phyloP scores from a whole-genome alignment of 1,284 basidiomycete species.

The Ustilago nuda region DNA sequence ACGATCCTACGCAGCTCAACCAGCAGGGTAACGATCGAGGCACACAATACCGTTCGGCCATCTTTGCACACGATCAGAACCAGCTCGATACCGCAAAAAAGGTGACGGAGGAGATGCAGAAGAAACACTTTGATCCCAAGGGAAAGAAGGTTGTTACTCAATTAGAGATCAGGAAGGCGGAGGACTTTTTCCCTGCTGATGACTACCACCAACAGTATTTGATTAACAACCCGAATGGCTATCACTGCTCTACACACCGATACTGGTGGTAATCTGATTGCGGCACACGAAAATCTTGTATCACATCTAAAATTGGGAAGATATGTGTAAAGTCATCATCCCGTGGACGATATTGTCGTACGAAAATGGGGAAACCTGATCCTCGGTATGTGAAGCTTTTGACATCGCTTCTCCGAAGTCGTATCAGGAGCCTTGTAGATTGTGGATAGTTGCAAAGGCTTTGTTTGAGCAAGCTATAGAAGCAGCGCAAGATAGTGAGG shows the following conservation, averaged over 20 bases:
- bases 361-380: no score
- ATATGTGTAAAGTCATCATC: no score
- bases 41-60: slow-evolving; percentile 86
- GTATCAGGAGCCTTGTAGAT: not conserved
- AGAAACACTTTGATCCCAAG: slow-evolving; percentile 78
- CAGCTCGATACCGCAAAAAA: slow-evolving; percentile 81
- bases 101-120: slow-evolving; percentile 86
- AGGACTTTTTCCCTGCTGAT: slow-evolving; percentile 60
- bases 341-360: no score
- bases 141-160: slow-evolving; percentile 81
- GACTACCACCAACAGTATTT: slow-evolving; percentile 67
- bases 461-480: not conserved
- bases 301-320: not conserved
- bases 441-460: not conserved
- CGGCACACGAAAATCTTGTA: not conserved
- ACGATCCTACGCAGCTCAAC: slow-evolving; percentile 82
- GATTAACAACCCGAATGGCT: slow-evolving; percentile 62
- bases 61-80: slow-evolving; percentile 83
- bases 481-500: not conserved
- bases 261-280: slow-evolving; percentile 38
- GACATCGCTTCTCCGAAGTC: not conserved
- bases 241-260: slow-evolving; percentile 61
- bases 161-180: slow-evolving; percentile 49
- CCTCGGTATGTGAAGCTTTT: not conserved
- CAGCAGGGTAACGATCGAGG: slow-evolving; percentile 69